Evolutionary conservation across 441 rosid species (phyloP).

Genomic region (Lepidium campestre): DNA sequence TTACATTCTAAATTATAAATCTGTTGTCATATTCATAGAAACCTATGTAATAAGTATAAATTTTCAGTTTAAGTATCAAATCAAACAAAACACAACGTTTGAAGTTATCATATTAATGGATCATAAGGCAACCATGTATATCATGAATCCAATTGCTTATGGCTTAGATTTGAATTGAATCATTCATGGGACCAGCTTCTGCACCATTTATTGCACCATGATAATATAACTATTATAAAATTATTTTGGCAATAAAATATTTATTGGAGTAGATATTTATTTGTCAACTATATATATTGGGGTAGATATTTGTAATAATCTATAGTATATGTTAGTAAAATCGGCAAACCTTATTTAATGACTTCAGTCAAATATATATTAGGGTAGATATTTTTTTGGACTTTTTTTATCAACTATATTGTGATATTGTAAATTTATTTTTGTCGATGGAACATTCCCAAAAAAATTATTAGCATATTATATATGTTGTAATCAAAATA

Average conservation of each 20-base stretch:
- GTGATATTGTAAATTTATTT: no score
- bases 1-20: not conserved
- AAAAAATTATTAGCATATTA: no score
- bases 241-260: not conserved
- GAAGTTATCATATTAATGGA: no score
- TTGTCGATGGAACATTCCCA: no score
- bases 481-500: no score
- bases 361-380: not conserved
- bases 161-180: conserved; percentile 3
- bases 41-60: no score
- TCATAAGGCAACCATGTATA: not conserved
- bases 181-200: conserved; percentile 18
- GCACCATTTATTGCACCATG: not conserved
- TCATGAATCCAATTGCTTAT: not conserved
- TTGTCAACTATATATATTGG: not conserved
- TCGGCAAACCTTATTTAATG: not conserved
- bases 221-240: not conserved
- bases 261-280: not conserved
- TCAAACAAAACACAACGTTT: no score
- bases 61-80: no score
- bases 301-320: not conserved
- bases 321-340: not conserved
- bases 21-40: not conserved
- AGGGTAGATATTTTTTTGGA: no score
- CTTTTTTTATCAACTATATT: no score